Evolutionary conservation across 2,329 filamentous ascomycete genomes (phyloP), one percentile per base, ranked within the genome.

Genomic region (Emericellopsis atlantica): DNA sequence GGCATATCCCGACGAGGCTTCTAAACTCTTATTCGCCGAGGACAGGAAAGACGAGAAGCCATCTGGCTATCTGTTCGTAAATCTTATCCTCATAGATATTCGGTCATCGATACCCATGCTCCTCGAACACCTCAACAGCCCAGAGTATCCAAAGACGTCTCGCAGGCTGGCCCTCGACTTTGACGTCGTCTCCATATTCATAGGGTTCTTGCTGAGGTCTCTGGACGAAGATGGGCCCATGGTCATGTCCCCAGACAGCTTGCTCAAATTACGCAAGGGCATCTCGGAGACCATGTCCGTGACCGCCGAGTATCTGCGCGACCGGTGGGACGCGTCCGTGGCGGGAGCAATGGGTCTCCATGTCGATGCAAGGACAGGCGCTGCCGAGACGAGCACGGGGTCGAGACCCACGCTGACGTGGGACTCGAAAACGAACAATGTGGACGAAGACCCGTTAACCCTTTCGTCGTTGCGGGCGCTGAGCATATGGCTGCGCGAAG

Each of bases 281-380:
- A 69, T 84, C 39, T 66, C 71, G 1, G 80, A 84, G 50, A 76
- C 79, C 4, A 67, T 83, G 51, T 76, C 75, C 0, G 57, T 79
- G 2, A 69, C 72, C 0, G 69, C 79, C 44, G 80, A 84, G 56
- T 80, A 78, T 53, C 65, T 84, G 2, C 71, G 79, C 33, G 81
- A 84, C 51, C 63, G 79, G n/a, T 84, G 76, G 75, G 80, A 84
- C 51, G 75, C 74, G 5, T 72, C 74, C 2, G 62, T 74, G n/a
- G 72, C 76, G 4, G 79, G 77, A 10, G 72, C 74, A 6, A 67
- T 72, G 54, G 77, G 77, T 3, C 54, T 82, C 6, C 74, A 82
- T 49, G 72, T 70, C 1, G 68, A 72, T 9, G 74, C 75, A 5
- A 68, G 75, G 29, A 45, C 51, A 2, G 61, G 59, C 11, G 58